Evolutionary conservation across 768 basidiomycete species (phyloP).

Genomic region (Leucocoprinus leucothites): DNA sequence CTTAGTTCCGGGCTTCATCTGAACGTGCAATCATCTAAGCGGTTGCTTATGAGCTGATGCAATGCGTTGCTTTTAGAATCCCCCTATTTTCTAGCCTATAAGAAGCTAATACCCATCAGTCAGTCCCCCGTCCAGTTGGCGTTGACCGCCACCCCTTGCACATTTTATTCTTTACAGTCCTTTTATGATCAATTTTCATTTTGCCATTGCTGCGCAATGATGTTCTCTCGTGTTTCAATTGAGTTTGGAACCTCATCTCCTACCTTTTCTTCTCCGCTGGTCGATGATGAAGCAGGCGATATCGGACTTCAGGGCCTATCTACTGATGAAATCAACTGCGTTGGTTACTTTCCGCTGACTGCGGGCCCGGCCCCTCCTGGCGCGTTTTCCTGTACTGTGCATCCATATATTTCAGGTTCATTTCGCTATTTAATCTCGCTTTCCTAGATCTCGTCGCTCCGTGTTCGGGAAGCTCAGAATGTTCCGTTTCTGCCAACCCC

Average conservation of each 20-base stretch:
- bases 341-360: not conserved
- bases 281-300: constrained; percentile 1
- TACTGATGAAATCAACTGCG: not conserved
- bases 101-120: not conserved
- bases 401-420: not conserved
- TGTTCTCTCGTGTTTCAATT: constrained; percentile 9
- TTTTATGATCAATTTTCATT: not conserved
- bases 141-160: constrained; percentile 1
- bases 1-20: not conserved
- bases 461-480: not conserved
- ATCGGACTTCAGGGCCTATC: not conserved
- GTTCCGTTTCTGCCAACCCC: not conserved
- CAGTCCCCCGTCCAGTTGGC: not conserved
- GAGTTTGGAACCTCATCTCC: constrained; percentile 7
- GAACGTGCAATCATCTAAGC: too few relatives aligned
- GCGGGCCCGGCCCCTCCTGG: not conserved
- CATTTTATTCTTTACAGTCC: not conserved
- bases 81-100: not conserved
- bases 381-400: not conserved
- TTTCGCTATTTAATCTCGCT: not conserved
- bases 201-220: not conserved
- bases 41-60: not conserved
- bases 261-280: not conserved
- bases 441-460: not conserved
- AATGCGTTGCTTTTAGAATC: not conserved